Base-by-base conservation (phyloP, 2,329 filamentous ascomycete genomes). In the Trichoderma atrobrunneum region DNA sequence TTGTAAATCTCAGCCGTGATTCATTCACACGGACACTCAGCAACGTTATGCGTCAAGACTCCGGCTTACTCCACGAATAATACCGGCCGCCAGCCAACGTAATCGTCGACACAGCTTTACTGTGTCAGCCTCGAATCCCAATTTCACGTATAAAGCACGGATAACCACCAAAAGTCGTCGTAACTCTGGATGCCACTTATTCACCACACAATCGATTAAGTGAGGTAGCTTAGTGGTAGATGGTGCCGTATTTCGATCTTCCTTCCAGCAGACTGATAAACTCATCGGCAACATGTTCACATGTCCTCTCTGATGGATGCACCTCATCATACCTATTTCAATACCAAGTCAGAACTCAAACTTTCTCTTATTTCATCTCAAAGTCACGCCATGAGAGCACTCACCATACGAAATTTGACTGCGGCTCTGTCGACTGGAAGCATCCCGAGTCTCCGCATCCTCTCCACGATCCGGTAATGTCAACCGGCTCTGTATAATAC, bases 401-500 rank as follows among this genome's bases (percentile, higher is more conserved):
- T 73, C 60, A 92, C 91, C 92, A 95, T 78, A 93, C 75, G 78
- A 88, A 95, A 60, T 87, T 89, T 75, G 91, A 87, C 39, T 61
- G 30, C 26, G 72, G 61, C 24, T 71, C 56, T 8, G 28, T 48
- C 14, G 72, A 73, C 30, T 72, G 59, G 48, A n/a, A 70, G 28
- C 71, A 72, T 18, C 65, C 71, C 2, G 54, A 28, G 18, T 70
- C 65, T 18, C 64, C 64, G 48, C 71, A 72, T 64, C 65, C 71
- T 26, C 36, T 70, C 59, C 59, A 72, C 0, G 71, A 70, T 14
- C 65, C 30, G 11, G 65, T 72, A 24, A 72, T 69, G 77, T 93
- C 90, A 7, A 87, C 84, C 3, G 91, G 91, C 3, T 85, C 84
- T 1, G 89, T 87, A 18, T 95, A 81, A 76, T 92, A 94, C 12